Conservation (phyloP, 768 basidiomycete genomes). For the Chalciporus sphaerocephalus region DNA sequence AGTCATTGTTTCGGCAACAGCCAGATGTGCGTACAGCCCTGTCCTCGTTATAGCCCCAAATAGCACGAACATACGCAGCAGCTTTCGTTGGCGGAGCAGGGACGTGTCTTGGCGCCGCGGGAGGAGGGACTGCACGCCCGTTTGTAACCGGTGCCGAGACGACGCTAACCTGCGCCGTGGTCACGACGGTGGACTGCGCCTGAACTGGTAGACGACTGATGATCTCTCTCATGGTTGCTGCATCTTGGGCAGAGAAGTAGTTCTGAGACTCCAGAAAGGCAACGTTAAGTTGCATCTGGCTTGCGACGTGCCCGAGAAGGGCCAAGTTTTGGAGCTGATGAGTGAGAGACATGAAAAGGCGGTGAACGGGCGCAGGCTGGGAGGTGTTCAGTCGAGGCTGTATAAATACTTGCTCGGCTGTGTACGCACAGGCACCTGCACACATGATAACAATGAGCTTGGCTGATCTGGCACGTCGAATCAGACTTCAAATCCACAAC, state of each 20-base stretch:
- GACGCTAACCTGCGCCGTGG: conserved; percentile 11
- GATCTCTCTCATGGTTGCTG: conserved; percentile 38
- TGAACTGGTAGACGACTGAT: conserved; percentile 41
- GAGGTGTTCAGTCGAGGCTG: background rate
- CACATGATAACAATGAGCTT: too few relatives aligned
- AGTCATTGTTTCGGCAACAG: background rate
- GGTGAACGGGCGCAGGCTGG: background rate
- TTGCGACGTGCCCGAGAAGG: conserved; percentile 55
- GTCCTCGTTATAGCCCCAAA: conserved; percentile 66
- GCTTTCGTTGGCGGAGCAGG: conserved; percentile 5
- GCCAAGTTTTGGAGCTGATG: conserved; percentile 35
- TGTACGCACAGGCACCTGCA: background rate
- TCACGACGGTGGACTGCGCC: conserved; percentile 16
- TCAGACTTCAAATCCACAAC: too few relatives aligned
- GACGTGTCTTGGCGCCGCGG: conserved; percentile 8
- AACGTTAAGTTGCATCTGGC: conserved; percentile 53
- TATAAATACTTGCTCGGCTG: conserved; percentile 19
- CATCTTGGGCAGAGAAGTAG: conserved; percentile 49
- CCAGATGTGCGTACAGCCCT: conserved; percentile 38
- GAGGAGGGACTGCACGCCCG: conserved; percentile 17
- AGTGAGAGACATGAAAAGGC: conserved; percentile 20
- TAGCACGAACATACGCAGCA: conserved; percentile 43
- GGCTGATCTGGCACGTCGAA: too few relatives aligned
- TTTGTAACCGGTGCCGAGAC: background rate
- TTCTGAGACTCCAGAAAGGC: conserved; percentile 54